Evolutionary conservation across 2,329 filamentous ascomycete species (phyloP), one percentile per base, ranked within the genome.

Genomic region (Penicillium sp.): DNA sequence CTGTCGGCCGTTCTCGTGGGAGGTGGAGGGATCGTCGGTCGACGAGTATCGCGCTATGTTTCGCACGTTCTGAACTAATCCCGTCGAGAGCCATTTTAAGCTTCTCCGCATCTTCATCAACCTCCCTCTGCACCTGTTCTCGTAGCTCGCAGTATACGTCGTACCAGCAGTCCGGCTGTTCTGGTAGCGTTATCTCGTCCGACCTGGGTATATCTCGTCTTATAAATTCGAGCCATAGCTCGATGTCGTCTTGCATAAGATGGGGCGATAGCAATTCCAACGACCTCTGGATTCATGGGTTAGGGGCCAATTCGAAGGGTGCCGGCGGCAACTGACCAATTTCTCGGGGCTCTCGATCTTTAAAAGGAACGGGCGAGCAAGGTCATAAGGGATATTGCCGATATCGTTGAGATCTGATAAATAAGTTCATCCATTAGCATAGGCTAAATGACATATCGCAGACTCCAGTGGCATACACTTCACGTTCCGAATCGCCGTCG

Each of bases 221-320:
- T 75, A 98, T 95, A 71, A 97, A 86, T 30, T 86, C 85, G 47
- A 87, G 78, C 94, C 94, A 97, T 64, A 94, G 81, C 69, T 93
- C 90, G 21, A 81, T 84, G 45, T 88, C 88, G 60, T 90, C 83
- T 44, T 87, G 87, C 64, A 86, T 82, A 56, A 97, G 84, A 66
- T 96, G 91, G 0, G 92, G 91, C 5, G 89, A 93, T 71, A 88
- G 88, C 55, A 84, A 64, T 78, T 97, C 93, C 62, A 97, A 84
- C 60, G 84, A 76, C 67, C 81, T 78, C 80, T 83, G 52, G 26
- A 19, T 53, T 31, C 48, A 47, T 56, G 11, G 13, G 52, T 50
- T 56, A 62, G 53, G 63, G 58, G 55, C 31, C 23, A 35, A 50
- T 23, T 26, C 17, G 35, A 8, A 15, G 9, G 30, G 29, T 3